phyloP scores from a whole-genome alignment of 2,329 filamentous ascomycete genomes.

The Trichoderma afroharzianum region DNA sequence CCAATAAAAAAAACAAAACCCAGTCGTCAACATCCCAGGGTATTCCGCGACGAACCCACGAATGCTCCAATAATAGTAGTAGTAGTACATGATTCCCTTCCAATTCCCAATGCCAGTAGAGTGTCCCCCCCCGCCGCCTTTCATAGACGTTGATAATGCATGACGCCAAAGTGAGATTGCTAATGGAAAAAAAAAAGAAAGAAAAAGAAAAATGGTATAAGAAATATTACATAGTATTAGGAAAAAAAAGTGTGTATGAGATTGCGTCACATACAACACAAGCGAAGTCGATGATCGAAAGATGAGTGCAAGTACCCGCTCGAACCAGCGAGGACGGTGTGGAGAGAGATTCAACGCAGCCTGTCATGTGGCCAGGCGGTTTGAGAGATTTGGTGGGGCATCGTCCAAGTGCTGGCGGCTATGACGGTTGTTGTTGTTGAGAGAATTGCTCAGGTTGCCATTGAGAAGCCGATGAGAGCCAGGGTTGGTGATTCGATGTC shows the following conservation, averaged over 20 bases:
- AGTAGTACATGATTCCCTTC: slow-evolving; percentile 8
- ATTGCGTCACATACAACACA: slow-evolving; percentile 1
- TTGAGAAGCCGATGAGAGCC: slow-evolving; percentile 16
- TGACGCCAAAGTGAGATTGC: slow-evolving; percentile 9
- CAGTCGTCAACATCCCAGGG: slow-evolving; percentile 18
- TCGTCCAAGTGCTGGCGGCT: neutral
- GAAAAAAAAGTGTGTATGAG: neutral
- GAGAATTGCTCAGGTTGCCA: neutral
- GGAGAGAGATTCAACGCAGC: slow-evolving; percentile 11
- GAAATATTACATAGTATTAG: slow-evolving; percentile 8
- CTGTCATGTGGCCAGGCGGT: slow-evolving; percentile 19
- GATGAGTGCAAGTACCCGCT: slow-evolving; percentile 19
- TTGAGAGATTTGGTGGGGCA: slow-evolving; percentile 11
- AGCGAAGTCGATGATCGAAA: slow-evolving; percentile 8
- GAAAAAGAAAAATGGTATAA: neutral
- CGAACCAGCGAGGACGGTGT: slow-evolving; percentile 25
- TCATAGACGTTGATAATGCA: slow-evolving; percentile 11
- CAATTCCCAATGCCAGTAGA: slow-evolving; percentile 13
- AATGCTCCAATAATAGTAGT: slow-evolving; percentile 15
- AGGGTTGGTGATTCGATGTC: slow-evolving; percentile 19
- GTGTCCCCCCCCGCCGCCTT: neutral
- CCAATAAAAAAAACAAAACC: neutral
- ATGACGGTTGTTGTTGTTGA: slow-evolving; percentile 5
- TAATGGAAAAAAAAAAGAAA: neutral
- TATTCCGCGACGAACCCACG: slow-evolving; percentile 17